Percentiles rank a stretch among this genome's conserved stretches.
phyloP scores from a whole-genome alignment of 1,284 basidiomycete genomes.

The Microbotryum violaceum region DNA sequence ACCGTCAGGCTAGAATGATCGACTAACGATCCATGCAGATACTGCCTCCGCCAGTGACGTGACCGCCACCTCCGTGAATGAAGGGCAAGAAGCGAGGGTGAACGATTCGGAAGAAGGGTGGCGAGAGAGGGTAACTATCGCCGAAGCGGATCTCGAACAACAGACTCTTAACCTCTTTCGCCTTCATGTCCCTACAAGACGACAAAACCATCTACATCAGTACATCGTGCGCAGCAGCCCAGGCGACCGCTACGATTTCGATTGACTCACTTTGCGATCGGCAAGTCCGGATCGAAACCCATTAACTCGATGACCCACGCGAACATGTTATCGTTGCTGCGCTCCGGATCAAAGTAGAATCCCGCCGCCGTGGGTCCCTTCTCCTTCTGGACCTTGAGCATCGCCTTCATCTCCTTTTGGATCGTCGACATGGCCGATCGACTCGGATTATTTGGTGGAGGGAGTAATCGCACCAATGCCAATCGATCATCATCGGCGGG shows the following conservation, averaged over 20 bases:
- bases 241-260: neutral
- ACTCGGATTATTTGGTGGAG: slow-evolving; percentile 25
- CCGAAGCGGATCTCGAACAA: slow-evolving; percentile 30
- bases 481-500: slow-evolving; percentile 16
- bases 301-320: slow-evolving; percentile 30
- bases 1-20: too few relatives aligned
- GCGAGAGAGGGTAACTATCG: slow-evolving; percentile 28
- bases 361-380: slow-evolving; percentile 17
- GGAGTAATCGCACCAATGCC: slow-evolving; percentile 18
- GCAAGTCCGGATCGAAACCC: slow-evolving; percentile 11
- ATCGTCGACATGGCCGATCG: slow-evolving; percentile 11
- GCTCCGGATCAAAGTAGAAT: slow-evolving; percentile 32
- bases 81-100: slow-evolving; percentile 33
- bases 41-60: slow-evolving; percentile 29
- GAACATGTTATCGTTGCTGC: slow-evolving; percentile 27
- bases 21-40: slow-evolving; percentile 24
- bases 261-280: slow-evolving; percentile 11
- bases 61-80: slow-evolving; percentile 28
- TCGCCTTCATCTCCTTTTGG: slow-evolving; percentile 19
- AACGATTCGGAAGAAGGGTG: slow-evolving; percentile 33
- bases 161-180: slow-evolving; percentile 14
- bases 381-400: slow-evolving; percentile 21
- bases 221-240: too few relatives aligned
- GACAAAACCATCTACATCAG: neutral
- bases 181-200: slow-evolving; percentile 21